phyloP scores from a whole-genome alignment of 108 stramenopile genomes.

The Cylindrotheca closterium region DNA sequence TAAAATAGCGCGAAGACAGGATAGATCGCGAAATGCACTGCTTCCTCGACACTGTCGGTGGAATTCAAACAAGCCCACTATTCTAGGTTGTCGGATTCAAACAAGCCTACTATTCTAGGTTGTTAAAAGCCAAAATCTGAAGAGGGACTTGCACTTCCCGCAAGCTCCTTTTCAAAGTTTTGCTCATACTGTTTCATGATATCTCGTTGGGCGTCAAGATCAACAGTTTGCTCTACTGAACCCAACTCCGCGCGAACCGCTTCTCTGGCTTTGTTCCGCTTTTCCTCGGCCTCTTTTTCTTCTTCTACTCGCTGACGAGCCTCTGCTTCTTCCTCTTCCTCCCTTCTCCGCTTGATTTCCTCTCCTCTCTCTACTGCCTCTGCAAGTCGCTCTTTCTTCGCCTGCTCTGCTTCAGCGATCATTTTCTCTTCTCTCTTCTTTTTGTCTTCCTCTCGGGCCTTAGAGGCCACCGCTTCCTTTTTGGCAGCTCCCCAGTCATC shows the following conservation, averaged over 20 bases:
- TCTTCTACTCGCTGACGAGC: conserved; percentile 65
- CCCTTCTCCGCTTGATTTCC: conserved; percentile 70
- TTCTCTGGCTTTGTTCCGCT: conserved; percentile 69
- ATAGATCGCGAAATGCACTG: too few relatives aligned
- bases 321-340: conserved; percentile 70
- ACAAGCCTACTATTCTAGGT: too few relatives aligned
- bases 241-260: conserved; percentile 60
- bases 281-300: conserved; percentile 70
- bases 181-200: conserved; percentile 83
- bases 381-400: conserved; percentile 68
- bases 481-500: conserved; percentile 83
- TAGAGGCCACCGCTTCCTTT: conserved; percentile 67
- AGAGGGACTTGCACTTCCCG: conserved; percentile 78
- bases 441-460: conserved; percentile 78
- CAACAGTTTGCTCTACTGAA: conserved; percentile 81
- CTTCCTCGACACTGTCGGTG: too few relatives aligned
- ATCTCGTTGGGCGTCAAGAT: conserved; percentile 83
- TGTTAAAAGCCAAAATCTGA: conserved; percentile 89
- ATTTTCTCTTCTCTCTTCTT: conserved; percentile 82
- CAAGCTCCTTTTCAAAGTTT: conserved; percentile 71
- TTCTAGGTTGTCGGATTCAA: too few relatives aligned
- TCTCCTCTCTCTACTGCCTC: conserved; percentile 78
- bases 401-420: conserved; percentile 68
- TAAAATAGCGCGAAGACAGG: too few relatives aligned
- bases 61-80: too few relatives aligned